Base-by-base conservation (phyloP, 1,284 basidiomycete species). In the Apiotrichum veenhuisii region DNA sequence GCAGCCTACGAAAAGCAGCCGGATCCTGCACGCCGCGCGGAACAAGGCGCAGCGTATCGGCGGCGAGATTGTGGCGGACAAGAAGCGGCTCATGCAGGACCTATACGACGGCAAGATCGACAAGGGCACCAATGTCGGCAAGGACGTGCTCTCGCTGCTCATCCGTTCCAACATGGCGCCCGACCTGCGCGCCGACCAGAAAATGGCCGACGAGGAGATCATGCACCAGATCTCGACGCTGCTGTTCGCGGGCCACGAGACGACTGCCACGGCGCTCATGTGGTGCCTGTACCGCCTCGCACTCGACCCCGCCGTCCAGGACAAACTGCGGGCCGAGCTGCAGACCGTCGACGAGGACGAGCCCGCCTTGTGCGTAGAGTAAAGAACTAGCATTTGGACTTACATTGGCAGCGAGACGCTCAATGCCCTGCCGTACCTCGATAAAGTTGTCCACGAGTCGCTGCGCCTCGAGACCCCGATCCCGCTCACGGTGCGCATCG, bases 171-270 rank as follows among this genome's bases (percentile, higher is more conserved):
- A 86, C 68, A 72, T 83, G 63, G 79, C 82, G 2, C 71, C 80
- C 9, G 83, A 85, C 50, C 67, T 85, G 11, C 72, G 77, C 7
- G 72, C 79, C 0, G 77, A 78, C 0, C 82, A 87, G 68, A 78
- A 79, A 23, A 81, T 91, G 79, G 81, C 82, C 14, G 81, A 84
- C 44, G 77, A 80, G 14, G 87, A 91, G 66, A 83, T 87, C 3
- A 75, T 86, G 23, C 85, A 82, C 56, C 88, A 90, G 71, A 87
- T 91, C 59, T 84, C 85, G 12, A 89, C 87, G 0, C 87, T 91
- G 70, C 71, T 75, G 61, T 58, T 74, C 1, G 73, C 75, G 1
- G 89, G 89, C 0, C 86, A 90, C 70, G 89, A 91, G 70, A 91
- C 90, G 0, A 87, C 85, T 0, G 83, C 83, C 0, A 85, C 83